Percentiles rank a stretch among this genome's conserved stretches.
These are phyloP conservation scores for Macrolepiota albuminosa DNA, from an alignment of 768 basidiomycete genomes.

Conservation along the genomic window DNA sequence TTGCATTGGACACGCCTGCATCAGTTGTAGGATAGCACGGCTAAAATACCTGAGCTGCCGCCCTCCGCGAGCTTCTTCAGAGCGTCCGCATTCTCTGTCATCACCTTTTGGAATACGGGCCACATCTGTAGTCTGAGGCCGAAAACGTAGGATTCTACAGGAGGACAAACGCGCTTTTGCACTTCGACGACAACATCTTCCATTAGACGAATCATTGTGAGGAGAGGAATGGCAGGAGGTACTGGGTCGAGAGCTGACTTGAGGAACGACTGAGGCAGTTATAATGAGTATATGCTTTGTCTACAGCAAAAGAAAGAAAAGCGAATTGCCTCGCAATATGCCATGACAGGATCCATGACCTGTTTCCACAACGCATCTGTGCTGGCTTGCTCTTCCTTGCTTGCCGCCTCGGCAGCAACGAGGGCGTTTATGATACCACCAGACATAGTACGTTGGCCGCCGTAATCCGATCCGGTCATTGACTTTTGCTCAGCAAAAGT, in stretches of 20 bases:
- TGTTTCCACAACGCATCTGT: conserved; percentile 82
- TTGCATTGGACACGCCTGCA: conserved; percentile 54
- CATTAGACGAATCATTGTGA: conserved; percentile 89
- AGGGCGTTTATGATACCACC: conserved; percentile 31
- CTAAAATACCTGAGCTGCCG: conserved; percentile 57
- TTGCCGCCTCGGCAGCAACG: conserved; percentile 28
- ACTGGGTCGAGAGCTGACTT: conserved; percentile 64
- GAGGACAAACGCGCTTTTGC: conserved; percentile 71
- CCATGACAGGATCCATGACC: conserved; percentile 85
- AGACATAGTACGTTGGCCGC: conserved; percentile 26
- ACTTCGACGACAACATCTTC: conserved; percentile 75
- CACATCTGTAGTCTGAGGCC: conserved; percentile 81
- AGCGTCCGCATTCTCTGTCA: conserved; percentile 79
- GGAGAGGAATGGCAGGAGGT: conserved; percentile 70
- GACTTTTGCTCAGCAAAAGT: conserved; percentile 39
- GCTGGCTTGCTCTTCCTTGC: conserved; percentile 57
- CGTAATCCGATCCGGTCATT: conserved; percentile 48
- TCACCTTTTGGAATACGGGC: conserved; percentile 88
- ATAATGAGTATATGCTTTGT: conserved; percentile 1
- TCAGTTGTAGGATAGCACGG: conserved; percentile 64
- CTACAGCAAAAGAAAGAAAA: neutral
- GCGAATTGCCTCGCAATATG: conserved; percentile 67
- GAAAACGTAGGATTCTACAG: conserved; percentile 80
- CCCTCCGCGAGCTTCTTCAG: conserved; percentile 83
- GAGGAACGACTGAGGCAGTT: conserved; percentile 53